Evolutionary conservation across 176 grass and related monocot species (phyloP).

Genomic region (Tillandsia leiboldiana): DNA sequence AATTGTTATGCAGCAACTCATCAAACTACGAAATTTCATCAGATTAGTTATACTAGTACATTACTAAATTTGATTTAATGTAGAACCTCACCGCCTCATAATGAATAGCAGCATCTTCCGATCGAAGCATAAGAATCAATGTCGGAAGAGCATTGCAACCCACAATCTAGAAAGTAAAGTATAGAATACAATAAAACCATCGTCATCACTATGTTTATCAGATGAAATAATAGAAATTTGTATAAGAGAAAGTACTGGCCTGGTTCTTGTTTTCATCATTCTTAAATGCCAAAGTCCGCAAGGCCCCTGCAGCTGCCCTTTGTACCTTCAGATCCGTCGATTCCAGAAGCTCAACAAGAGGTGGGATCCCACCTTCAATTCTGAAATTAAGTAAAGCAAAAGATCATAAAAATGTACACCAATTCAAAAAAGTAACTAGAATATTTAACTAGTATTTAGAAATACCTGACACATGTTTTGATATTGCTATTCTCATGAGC

Average conservation of each 20-base stretch:
- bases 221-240: not conserved
- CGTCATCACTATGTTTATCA: not conserved
- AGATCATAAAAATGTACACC: conserved; percentile 17
- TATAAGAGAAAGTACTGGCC: conserved; percentile 29
- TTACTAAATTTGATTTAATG: not conserved
- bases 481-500: conserved; percentile 99
- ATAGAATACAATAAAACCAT: not conserved
- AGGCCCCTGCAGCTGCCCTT: conserved; percentile 91
- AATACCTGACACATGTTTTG: conserved; percentile 91
- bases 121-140: conserved; percentile 94
- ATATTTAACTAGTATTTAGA: not conserved
- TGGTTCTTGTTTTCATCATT: conserved; percentile 96
- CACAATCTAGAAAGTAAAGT: conserved; percentile 65
- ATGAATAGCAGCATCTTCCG: conserved; percentile 97
- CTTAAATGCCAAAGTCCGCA: conserved; percentile 96
- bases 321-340: conserved; percentile 92
- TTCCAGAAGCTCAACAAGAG: conserved; percentile 91
- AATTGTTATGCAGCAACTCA: too few relatives aligned
- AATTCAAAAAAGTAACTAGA: conserved; percentile 1
- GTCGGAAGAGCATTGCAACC: conserved; percentile 95
- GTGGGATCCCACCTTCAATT: conserved; percentile 95
- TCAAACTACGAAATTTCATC: too few relatives aligned
- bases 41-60: not conserved
- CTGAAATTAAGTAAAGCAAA: conserved; percentile 35
- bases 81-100: conserved; percentile 82